These are phyloP conservation scores for Trichoderma aggressivum DNA, from an alignment of 2,329 filamentous ascomycete genomes.

Conservation along the genomic window DNA sequence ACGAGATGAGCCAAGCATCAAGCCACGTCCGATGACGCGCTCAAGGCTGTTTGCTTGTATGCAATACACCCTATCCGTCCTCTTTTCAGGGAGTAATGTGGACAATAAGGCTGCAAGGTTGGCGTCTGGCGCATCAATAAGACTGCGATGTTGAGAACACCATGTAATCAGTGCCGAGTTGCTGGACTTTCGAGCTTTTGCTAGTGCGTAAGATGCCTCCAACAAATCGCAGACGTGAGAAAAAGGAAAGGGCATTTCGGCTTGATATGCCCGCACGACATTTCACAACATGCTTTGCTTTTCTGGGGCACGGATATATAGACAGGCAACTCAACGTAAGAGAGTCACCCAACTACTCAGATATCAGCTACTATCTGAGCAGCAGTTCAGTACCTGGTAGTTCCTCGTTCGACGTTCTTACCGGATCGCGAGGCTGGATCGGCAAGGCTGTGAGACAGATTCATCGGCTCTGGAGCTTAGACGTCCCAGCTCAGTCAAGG, in stretches of 20 bases:
- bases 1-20: conserved; percentile 63
- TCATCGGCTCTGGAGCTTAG: neutral
- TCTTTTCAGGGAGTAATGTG: conserved; percentile 69
- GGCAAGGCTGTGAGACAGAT: conserved; percentile 8
- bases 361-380: neutral
- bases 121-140: conserved; percentile 55
- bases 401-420: neutral
- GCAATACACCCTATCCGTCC: conserved; percentile 74
- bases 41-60: conserved; percentile 61
- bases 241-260: conserved; percentile 63
- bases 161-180: conserved; percentile 53
- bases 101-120: conserved; percentile 66
- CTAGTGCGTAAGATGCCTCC: conserved; percentile 57
- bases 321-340: too few relatives aligned
- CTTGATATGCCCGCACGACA: neutral
- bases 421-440: neutral
- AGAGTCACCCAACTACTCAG: too few relatives aligned
- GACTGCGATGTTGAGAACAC: conserved; percentile 62
- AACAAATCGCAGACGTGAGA: conserved; percentile 70
- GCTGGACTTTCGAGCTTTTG: conserved; percentile 32
- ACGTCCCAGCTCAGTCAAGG: neutral
- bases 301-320: neutral
- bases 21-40: conserved; percentile 62
- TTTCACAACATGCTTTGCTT: neutral
- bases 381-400: neutral